Percentiles rank a stretch among this genome's conserved stretches.
Conservation (phyloP, 306 rosid genomes). For the Dalbergia oliveri region DNA sequence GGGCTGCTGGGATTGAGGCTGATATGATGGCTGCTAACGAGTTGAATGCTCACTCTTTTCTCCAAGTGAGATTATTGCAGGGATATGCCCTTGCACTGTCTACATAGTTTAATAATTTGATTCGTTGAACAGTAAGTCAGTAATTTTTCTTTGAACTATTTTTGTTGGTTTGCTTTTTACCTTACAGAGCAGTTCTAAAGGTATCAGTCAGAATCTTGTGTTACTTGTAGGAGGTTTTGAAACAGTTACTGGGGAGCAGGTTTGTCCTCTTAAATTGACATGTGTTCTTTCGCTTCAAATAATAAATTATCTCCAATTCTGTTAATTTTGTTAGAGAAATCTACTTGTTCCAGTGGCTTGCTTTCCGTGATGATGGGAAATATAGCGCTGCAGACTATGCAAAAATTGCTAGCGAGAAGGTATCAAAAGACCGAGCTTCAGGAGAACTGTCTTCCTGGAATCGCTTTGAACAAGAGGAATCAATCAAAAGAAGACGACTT, state of each 20-base stretch:
- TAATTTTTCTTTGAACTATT: constrained; percentile 20
- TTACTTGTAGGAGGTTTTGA: constrained; percentile 93
- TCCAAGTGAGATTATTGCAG: constrained; percentile 70
- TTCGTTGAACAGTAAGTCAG: background rate
- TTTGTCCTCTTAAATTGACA: constrained; percentile 46
- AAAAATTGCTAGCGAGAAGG: constrained; percentile 73
- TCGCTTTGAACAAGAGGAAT: constrained; percentile 67
- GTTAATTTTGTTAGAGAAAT: constrained; percentile 26
- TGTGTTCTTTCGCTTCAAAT: constrained; percentile 20
- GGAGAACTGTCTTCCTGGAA: constrained; percentile 72
- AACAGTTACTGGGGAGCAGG: constrained; percentile 95
- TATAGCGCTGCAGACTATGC: constrained; percentile 91
- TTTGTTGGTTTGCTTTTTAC: constrained; percentile 2
- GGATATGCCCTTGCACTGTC: background rate
- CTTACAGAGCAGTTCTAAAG: constrained; percentile 71
- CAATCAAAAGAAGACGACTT: constrained; percentile 65
- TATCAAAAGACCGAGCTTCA: constrained; percentile 53
- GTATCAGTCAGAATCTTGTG: constrained; percentile 66
- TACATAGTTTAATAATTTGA: constrained; percentile 27
- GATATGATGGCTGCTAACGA: constrained; percentile 98
- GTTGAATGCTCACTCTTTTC: constrained; percentile 80
- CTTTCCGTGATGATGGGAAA: constrained; percentile 90
- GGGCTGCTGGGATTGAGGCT: constrained; percentile 86
- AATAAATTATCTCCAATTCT: constrained; percentile 7
- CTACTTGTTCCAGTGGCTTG: constrained; percentile 85